Base-by-base conservation (phyloP, 2,329 filamentous ascomycete genomes). In the Penicillium italicum region DNA sequence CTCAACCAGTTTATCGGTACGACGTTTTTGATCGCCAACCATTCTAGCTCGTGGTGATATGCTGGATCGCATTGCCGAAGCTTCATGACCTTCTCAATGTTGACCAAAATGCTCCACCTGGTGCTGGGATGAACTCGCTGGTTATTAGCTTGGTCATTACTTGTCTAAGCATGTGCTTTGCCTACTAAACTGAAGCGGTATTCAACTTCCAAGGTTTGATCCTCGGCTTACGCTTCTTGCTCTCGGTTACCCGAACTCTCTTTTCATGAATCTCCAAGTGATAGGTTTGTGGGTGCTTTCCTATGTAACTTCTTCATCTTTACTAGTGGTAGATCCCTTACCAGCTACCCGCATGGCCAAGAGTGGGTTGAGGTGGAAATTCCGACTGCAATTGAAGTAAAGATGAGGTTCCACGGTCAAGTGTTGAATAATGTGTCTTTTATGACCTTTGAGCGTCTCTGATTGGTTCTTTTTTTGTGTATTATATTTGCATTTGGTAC, bases 301-400 rank as follows among this genome's bases (percentile, higher is more conserved):
- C 66, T 81, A 56, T 82, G 82, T 65, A 80, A 82, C 64, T 72
- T 76, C 58, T 76, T 74, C 60, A 80, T 77, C 59, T 82, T 81
- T 61, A 77, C 76, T 0, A 76, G 77, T 5, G 79, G 78, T n/a
- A n/a, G n/a, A n/a, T n/a, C n/a, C n/a, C n/a, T n/a, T n/a, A n/a
- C n/a, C n/a, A n/a, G n/a, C n/a, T n/a, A n/a, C n/a, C n/a, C n/a
- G n/a, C n/a, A n/a, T n/a, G n/a, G n/a, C n/a, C n/a, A n/a, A n/a
- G n/a, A n/a, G n/a, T n/a, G n/a, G n/a, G n/a, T n/a, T n/a, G n/a
- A n/a, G n/a, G n/a, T n/a, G n/a, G n/a, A n/a, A n/a, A n/a, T n/a
- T n/a, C n/a, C n/a, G n/a, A n/a, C n/a, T n/a, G n/a, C n/a, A 84
- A 64, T 48, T 51, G 61, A 77, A 47, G 12, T 41, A 48, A 30